Base-by-base conservation (phyloP, 2,329 filamentous ascomycete genomes). In the Diplodia sapinea region DNA sequence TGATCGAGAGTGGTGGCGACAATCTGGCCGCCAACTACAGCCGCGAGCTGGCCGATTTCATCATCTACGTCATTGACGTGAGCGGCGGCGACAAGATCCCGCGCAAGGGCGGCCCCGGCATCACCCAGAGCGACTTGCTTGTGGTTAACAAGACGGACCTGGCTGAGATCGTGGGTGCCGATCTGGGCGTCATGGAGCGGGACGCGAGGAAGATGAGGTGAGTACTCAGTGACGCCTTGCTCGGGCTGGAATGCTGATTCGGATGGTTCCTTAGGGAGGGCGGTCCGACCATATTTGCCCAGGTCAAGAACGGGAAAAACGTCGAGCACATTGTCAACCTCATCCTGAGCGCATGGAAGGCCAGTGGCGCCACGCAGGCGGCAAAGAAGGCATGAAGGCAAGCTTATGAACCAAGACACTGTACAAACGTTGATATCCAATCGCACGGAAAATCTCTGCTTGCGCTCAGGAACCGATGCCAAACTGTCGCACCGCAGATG, bases 51-150 rank as follows among this genome's bases (percentile, higher is more conserved):
- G 95, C 95, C 1, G 95, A 99, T 79, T 99, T 91, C 79, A 99
- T 99, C 80, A 90, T 99, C 81, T 99, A 99, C 79, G 95, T 99
- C 36, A 98, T 99, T 73, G 95, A 99, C 80, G 95, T 99, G 20
- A 91, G 89, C 67, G 95, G 95, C 26, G 95, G 95, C 13, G 95
- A 99, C 80, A 99, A 99, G 86, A 90, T 99, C 62, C 95, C 95
- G 0, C 83, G 95, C 33, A 99, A 99, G 82, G 95, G 95, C 33
- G 95, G 95, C 0, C 95, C 95, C 0, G 95, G 95, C 1, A 99
- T 99, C 78, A 99, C 95, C 5, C 94, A 97, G 82, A 95, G 91
- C 74, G 95, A 99, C 76, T 78, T 99, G 78, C 81, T 99, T 71
- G 87, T 99, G 23, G 92, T 99, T 63, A 99, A 99, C 81, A 99